A percentile compares a stretch with the other conserved stretches of the same genome.
Evolutionary conservation across 306 rosid species (phyloP).

Genomic region (Arachis hypogaea): DNA sequence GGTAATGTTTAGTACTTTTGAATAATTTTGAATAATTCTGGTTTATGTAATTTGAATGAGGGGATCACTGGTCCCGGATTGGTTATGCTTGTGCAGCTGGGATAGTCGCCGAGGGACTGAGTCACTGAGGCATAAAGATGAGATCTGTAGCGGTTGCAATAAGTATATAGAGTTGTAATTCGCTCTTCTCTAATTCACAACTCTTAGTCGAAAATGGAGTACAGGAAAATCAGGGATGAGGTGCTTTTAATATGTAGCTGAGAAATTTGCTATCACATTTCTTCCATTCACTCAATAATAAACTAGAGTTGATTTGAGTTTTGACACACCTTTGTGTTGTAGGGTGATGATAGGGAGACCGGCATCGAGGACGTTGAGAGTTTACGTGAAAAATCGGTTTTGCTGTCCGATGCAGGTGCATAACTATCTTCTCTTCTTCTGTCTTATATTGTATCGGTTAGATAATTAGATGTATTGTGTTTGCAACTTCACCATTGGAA

Average conservation of each 20-base stretch:
- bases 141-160: not conserved
- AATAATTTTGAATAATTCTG: too few species aligned
- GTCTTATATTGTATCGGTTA: not conserved
- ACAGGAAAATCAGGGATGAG: conserved; percentile 81
- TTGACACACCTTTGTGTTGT: not conserved
- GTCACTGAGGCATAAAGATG: not conserved
- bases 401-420: conserved; percentile 27
- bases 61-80: not conserved
- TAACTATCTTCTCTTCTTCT: conserved; percentile 13
- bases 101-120: not conserved
- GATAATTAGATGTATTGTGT: not conserved
- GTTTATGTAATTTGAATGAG: too few species aligned
- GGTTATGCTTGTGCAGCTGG: not conserved
- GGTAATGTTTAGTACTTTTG: too few species aligned
- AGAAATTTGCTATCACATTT: not conserved
- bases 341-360: conserved; percentile 37
- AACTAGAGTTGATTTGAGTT: not conserved
- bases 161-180: not conserved
- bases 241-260: conserved; percentile 36
- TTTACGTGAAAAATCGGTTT: conserved; percentile 33
- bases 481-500: not conserved
- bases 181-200: not conserved
- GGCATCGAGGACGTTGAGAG: conserved; percentile 13
- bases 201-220: conserved; percentile 59
- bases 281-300: not conserved